These are phyloP conservation scores for Penicillium egyptiacum DNA, from an alignment of 495 filamentous ascomycete species.

Conservation along the genomic window DNA sequence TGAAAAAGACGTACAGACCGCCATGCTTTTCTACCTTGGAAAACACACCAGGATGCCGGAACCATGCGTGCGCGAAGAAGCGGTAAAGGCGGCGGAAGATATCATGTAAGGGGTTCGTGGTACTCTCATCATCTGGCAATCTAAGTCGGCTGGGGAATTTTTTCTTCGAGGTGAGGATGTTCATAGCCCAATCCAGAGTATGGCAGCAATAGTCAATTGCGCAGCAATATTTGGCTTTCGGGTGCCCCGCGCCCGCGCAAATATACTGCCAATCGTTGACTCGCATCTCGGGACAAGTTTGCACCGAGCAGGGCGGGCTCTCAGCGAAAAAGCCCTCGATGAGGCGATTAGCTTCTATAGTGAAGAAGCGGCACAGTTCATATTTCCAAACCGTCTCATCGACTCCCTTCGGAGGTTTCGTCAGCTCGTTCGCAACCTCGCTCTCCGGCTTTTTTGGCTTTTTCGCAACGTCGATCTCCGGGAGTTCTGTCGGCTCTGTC, in stretches of 20 bases:
- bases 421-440: slow-evolving; percentile 68
- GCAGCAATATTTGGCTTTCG: slow-evolving; percentile 83
- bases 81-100: slow-evolving; percentile 92
- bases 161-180: slow-evolving; percentile 84
- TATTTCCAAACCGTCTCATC: slow-evolving; percentile 93
- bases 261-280: slow-evolving; percentile 98
- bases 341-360: slow-evolving; percentile 86
- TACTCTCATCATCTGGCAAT: slow-evolving; percentile 62
- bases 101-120: slow-evolving; percentile 81
- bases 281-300: slow-evolving; percentile 96
- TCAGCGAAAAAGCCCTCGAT: slow-evolving; percentile 92
- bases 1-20: slow-evolving; percentile 92
- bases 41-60: slow-evolving; percentile 92
- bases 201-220: slow-evolving; percentile 99
- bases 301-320: slow-evolving; percentile 76
- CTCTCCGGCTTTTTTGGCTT: slow-evolving; percentile 17
- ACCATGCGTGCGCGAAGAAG: slow-evolving; percentile 99
- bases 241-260: slow-evolving; percentile 81
- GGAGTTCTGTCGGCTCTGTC: no score
- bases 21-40: slow-evolving; percentile 89
- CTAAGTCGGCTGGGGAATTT: slow-evolving; percentile 85
- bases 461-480: no score
- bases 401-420: slow-evolving; percentile 73
- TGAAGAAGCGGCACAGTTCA: slow-evolving; percentile 93
- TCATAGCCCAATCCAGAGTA: slow-evolving; percentile 94